Percentiles rank a stretch among this genome's conserved stretches.
These are phyloP conservation scores for Nemania sp. DNA, from an alignment of 2,329 filamentous ascomycete genomes.

Conservation along the genomic window DNA sequence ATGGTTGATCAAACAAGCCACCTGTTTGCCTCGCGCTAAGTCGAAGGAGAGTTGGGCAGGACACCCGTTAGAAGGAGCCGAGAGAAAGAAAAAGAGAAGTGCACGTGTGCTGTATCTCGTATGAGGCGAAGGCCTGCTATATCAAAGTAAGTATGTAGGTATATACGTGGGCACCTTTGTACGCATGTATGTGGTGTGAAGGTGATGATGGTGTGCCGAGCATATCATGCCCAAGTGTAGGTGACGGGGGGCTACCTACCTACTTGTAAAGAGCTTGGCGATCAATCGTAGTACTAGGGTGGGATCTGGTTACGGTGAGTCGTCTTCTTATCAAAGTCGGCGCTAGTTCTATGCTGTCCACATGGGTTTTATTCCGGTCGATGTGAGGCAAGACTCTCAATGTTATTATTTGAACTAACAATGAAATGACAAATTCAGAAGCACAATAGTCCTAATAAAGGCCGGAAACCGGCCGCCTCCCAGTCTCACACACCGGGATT, in stretches of 20 bases:
- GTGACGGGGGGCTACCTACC: conserved; percentile 1
- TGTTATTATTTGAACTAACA: conserved; percentile 8
- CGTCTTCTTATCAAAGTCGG: conserved; percentile 19
- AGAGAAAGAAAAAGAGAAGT: conserved; percentile 10
- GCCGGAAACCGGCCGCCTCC: neutral
- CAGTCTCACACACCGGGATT: conserved; percentile 1
- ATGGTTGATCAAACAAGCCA: conserved; percentile 21
- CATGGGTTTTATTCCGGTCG: conserved; percentile 2
- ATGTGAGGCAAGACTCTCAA: neutral
- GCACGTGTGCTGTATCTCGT: neutral
- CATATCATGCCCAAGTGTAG: conserved; percentile 17
- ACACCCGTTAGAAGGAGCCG: conserved; percentile 18
- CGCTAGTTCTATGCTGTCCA: neutral
- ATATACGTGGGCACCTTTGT: too few relatives aligned
- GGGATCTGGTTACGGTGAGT: conserved; percentile 14
- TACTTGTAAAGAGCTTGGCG: conserved; percentile 7
- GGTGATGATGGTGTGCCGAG: neutral
- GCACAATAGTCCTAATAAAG: neutral
- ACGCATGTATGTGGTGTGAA: neutral
- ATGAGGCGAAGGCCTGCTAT: too few relatives aligned
- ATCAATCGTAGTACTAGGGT: conserved; percentile 15
- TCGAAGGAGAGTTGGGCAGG: conserved; percentile 7
- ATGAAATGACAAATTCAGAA: conserved; percentile 14
- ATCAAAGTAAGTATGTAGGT: too few relatives aligned
- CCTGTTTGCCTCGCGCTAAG: conserved; percentile 3